Evolutionary conservation across 768 basidiomycete genomes (phyloP), one percentile per base, ranked within the genome.

Genomic region (Hydnum rufescens): DNA sequence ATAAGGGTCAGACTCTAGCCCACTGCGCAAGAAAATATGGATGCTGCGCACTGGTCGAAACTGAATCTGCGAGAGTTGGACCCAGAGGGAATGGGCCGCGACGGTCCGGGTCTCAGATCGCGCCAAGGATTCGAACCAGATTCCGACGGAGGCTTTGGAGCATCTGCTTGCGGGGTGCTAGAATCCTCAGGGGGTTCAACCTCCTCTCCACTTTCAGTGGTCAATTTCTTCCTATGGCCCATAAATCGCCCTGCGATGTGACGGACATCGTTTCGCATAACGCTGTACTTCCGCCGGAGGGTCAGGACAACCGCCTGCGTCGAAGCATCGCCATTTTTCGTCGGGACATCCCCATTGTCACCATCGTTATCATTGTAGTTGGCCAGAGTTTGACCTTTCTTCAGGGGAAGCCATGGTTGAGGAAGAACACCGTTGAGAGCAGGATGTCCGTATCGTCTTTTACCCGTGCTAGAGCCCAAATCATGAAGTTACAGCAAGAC

Each of bases 341-440:
- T 19, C 57, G 54, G 55, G 54, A 55, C 57, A 56, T 58, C 3
- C 52, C 59, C 51, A 52, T 60, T 61, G 32, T 60, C 36, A 25
- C 44, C 44, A 56, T 32, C 42, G 19, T 57, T 53, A 25, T 59
- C 59, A 29, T 54, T 51, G 1, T 65, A 59, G 57, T 87, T 88
- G 22, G 79, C 76, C 2, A 83, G 71, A 0, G 74, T 74, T 60
- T 88, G 82, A 0, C 78, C 82, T 60, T 80, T 85, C 67, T 85
- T 87, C 50, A 89, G 67, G 1, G 92, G 92, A 2, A 96, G 73
- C 93, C 93, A 97, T 0, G 93, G 92, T 54, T 82, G 78, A 2
- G 93, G 93, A 0, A 97, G 74, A 3, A 84, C 75, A 2, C 93
- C 93, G n/a, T 82, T 87, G 22, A 97, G 72, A 1, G 89, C 93